Conservation (phyloP, 176 grass and related monocot species). For the Bonia amplexicaulis region DNA sequence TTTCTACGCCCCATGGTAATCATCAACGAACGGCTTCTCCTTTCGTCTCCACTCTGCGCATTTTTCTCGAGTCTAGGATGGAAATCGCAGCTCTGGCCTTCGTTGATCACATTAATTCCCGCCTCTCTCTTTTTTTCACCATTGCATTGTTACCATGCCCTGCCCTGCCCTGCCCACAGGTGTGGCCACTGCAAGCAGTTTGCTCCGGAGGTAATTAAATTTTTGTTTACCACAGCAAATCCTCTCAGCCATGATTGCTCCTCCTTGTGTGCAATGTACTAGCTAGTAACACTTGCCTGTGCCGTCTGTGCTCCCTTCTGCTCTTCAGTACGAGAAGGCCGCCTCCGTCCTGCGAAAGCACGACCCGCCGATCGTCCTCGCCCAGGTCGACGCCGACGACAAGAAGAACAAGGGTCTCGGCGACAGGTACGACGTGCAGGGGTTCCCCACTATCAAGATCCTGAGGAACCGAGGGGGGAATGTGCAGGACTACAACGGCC, state of each 20-base stretch:
- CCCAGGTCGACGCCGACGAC: constrained; percentile 49
- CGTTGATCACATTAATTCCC: too few relatives aligned
- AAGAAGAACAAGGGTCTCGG: constrained; percentile 38
- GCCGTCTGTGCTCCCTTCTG: neutral
- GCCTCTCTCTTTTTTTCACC: too few relatives aligned
- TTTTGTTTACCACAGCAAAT: neutral
- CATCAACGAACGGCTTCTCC: too few relatives aligned
- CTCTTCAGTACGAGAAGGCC: constrained; percentile 56
- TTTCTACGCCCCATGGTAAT: constrained; percentile 67
- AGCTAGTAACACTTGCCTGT: too few relatives aligned
- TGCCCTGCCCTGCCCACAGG: neutral
- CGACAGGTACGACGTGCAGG: constrained; percentile 34
- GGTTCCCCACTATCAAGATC: too few relatives aligned
- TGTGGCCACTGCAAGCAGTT: constrained; percentile 64
- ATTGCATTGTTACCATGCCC: too few relatives aligned
- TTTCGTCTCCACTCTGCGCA: too few relatives aligned
- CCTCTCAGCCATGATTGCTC: neutral
- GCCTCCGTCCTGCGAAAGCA: constrained; percentile 30
- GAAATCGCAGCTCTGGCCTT: too few relatives aligned
- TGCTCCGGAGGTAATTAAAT: constrained; percentile 50
- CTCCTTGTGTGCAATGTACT: neutral
- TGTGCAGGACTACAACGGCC: constrained; percentile 41
- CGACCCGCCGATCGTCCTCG: constrained; percentile 40
- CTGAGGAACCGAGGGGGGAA: too few relatives aligned
- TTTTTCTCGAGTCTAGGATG: too few relatives aligned